Base-by-base conservation (phyloP, 352 stramenopile species). In the Globisporangium splendens region DNA sequence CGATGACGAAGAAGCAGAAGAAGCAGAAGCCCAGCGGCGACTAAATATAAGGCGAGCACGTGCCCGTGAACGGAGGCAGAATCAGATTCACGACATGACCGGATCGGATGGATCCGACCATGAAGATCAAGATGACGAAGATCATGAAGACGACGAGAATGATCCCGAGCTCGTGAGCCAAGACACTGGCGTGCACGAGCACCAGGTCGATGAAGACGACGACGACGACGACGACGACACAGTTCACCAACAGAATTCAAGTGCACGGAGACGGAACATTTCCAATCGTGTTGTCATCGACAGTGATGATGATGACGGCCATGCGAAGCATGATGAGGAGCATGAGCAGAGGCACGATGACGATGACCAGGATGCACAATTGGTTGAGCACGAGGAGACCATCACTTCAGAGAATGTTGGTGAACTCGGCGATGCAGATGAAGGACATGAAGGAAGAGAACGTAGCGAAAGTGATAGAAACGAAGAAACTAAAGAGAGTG, bases 1-100 rank as follows among this genome's bases (percentile, higher is more conserved):
- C 33, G 69, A 81, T 38, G 64, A 83, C 38, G 70, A 79, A 61
- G 67, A 60, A 20, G 61, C 52, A 12, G 73, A 79, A 18, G 73
- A 81, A 50, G 41, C 21, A 31, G 22, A 14, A n/a, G 60, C 54
- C 10, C 52, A n/a, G 35, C 44, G 54, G 15, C 14, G 15, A 1
- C n/a, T 21, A 14, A 24, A 12, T 22, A 13, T 43, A 8, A 31
- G 18, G 53, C 42, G 52, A 62, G 13, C 20, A 53, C 8, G 10
- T 58, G 3, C 14, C 43, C 10, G 46, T 62, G 13, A 51, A 13
- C 46, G 46, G 24, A 28, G 15, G 24, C 46, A 18, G 7, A 33
- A 8, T 35, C 11, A 2, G 7, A 31, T 59, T 5, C 48, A 63
- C 35, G 55, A 55, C 11, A 61, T 61, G 54, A 61, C 54, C 7